Percentiles rank a stretch among this genome's conserved stretches.
Conservation (phyloP, 1,139 yeast genomes). For the Blastobotrys indianensis region DNA sequence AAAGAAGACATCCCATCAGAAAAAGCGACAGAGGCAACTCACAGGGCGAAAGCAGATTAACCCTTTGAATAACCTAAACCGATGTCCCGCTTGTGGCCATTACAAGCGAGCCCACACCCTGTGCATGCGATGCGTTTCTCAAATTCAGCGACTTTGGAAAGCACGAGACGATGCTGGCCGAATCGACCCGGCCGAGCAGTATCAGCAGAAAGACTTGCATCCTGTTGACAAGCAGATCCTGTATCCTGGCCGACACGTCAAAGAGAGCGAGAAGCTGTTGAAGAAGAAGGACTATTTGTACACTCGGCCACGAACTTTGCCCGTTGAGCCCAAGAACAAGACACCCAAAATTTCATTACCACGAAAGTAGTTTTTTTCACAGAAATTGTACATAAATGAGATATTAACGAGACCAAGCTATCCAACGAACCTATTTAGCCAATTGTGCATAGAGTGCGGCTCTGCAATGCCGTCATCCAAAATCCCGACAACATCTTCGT, state of each 20-base stretch:
- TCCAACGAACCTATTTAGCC: background rate
- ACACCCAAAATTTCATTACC: conserved; percentile 7
- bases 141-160: conserved; percentile 70
- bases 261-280: conserved; percentile 44
- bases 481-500: too few relatives aligned
- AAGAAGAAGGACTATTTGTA: conserved; percentile 65
- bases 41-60: conserved; percentile 80
- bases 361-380: conserved; percentile 5
- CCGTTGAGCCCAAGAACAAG: conserved; percentile 30
- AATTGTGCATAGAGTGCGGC: background rate
- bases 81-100: conserved; percentile 96
- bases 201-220: conserved; percentile 50
- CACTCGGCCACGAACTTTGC: conserved; percentile 50
- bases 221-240: conserved; percentile 46
- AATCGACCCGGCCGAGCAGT: conserved; percentile 18
- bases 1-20: conserved; percentile 81
- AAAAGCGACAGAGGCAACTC: conserved; percentile 75
- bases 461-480: too few relatives aligned
- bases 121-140: conserved; percentile 89
- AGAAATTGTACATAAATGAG: conserved; percentile 4
- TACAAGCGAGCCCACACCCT: conserved; percentile 82
- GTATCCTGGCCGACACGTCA: conserved; percentile 69
- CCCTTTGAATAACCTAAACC: conserved; percentile 66
- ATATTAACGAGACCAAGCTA: background rate
- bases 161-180: conserved; percentile 33